Percentiles rank a stretch among this genome's conserved stretches.
Conservation (phyloP, 2,329 filamentous ascomycete genomes). For the Trichoderma sp. region DNA sequence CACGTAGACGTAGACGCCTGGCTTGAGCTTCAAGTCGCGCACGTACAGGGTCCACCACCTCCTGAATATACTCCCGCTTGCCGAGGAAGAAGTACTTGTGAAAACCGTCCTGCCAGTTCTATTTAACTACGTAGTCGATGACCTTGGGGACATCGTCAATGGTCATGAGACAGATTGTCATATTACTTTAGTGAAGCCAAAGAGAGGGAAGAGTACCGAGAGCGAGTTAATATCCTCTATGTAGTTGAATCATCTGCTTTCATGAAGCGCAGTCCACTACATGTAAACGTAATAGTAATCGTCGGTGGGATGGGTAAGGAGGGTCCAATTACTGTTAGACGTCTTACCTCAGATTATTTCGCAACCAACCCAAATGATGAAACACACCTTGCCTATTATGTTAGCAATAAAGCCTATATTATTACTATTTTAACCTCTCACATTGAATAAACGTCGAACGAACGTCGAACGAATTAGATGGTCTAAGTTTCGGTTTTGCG, state of each 20-base stretch:
- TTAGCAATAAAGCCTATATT: not conserved
- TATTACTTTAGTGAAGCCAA: not conserved
- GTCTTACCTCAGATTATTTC: not conserved
- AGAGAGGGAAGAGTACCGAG: not conserved
- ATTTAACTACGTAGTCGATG: not conserved
- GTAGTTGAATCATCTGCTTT: not conserved
- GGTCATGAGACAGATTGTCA: not conserved
- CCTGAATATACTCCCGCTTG: not conserved
- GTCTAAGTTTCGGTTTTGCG: not conserved
- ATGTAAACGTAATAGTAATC: not conserved
- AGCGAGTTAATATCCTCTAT: not conserved
- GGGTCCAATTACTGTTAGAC: not conserved
- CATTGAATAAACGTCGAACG: not conserved
- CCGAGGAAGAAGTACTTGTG: not conserved
- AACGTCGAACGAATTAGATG: not conserved
- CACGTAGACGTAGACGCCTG: not conserved
- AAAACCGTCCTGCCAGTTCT: not conserved
- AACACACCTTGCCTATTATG: not conserved
- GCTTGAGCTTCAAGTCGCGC: not conserved
- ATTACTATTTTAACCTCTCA: not conserved
- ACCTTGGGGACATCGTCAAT: not conserved
- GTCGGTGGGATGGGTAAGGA: not conserved
- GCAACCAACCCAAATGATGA: not conserved
- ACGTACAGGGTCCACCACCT: not conserved
- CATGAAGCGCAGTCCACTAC: too few species aligned